A percentile compares a stretch with the other conserved stretches of the same genome.
phyloP scores from a whole-genome alignment of 805 yeast genomes.

The Danielozyma ontarioensis region DNA sequence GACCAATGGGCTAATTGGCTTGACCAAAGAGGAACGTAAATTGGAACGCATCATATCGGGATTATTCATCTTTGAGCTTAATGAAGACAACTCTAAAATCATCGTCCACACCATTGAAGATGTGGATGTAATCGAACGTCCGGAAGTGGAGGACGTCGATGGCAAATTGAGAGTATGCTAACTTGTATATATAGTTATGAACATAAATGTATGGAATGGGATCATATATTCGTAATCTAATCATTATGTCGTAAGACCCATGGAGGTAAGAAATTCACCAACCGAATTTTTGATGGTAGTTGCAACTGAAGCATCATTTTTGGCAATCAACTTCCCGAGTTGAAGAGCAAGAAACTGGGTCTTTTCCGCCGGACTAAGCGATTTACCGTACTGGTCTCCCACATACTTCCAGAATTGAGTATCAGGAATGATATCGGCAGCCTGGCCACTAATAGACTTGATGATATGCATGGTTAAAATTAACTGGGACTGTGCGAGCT shows the following conservation, averaged over 20 bases:
- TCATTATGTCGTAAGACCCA: background rate
- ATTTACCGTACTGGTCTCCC: slow-evolving; percentile 9
- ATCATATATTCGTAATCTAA: slow-evolving; percentile 1
- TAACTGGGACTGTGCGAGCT: slow-evolving; percentile 16
- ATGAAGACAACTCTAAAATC: slow-evolving; percentile 48
- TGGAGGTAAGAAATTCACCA: background rate
- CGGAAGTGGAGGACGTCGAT: slow-evolving; percentile 20
- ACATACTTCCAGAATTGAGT: slow-evolving; percentile 19
- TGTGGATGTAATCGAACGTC: slow-evolving; percentile 49
- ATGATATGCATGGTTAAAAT: slow-evolving; percentile 12
- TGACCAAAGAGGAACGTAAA: slow-evolving; percentile 20
- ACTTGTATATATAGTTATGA: slow-evolving; percentile 1
- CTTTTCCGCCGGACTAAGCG: slow-evolving; percentile 12
- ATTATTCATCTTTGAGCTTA: slow-evolving; percentile 61
- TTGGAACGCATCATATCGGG: slow-evolving; percentile 47
- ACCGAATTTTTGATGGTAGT: background rate
- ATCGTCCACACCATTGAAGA: slow-evolving; percentile 64
- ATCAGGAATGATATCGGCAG: slow-evolving; percentile 1
- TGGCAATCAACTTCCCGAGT: slow-evolving; percentile 3
- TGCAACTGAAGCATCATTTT: background rate
- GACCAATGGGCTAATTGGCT: slow-evolving; percentile 29
- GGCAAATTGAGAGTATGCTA: slow-evolving; percentile 25
- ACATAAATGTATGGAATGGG: slow-evolving; percentile 3
- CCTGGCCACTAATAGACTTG: slow-evolving; percentile 2
- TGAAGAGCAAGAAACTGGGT: slow-evolving; percentile 16